phyloP scores from a whole-genome alignment of 176 grass and related monocot species.

The Aegilops tauschii region DNA sequence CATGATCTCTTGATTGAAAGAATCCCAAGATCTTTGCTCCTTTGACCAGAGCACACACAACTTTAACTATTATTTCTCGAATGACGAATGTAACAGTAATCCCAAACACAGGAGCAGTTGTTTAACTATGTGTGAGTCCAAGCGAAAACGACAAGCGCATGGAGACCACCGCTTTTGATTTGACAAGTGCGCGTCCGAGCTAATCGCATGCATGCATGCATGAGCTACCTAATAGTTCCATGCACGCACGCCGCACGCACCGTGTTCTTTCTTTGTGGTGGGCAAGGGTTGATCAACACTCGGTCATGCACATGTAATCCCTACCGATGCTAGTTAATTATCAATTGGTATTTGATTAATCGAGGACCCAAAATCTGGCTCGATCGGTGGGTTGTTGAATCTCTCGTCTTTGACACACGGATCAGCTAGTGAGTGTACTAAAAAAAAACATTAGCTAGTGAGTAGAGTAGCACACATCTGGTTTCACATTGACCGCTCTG shows the following conservation, averaged over 20 bases:
- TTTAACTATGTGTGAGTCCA: background rate
- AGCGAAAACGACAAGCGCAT: slow-evolving; percentile 21
- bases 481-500: background rate
- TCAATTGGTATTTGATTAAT: too few relatives aligned
- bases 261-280: background rate
- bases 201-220: too few relatives aligned
- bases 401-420: too few relatives aligned
- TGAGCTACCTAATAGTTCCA: background rate
- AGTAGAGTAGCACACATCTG: background rate
- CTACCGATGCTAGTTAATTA: background rate
- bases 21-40: background rate
- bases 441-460: too few relatives aligned
- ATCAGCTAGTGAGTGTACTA: too few relatives aligned
- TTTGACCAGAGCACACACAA: background rate
- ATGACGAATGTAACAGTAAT: background rate
- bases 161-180: slow-evolving; percentile 24
- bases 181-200: slow-evolving; percentile 8
- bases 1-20: background rate
- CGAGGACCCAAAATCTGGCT: background rate
- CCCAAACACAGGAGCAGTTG: background rate
- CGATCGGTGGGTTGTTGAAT: background rate
- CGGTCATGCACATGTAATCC: background rate
- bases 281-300: background rate
- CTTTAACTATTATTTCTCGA: background rate
- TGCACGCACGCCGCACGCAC: background rate